Base-by-base conservation (phyloP, 208 protist species). In the Trypanosoma cruzi region DNA sequence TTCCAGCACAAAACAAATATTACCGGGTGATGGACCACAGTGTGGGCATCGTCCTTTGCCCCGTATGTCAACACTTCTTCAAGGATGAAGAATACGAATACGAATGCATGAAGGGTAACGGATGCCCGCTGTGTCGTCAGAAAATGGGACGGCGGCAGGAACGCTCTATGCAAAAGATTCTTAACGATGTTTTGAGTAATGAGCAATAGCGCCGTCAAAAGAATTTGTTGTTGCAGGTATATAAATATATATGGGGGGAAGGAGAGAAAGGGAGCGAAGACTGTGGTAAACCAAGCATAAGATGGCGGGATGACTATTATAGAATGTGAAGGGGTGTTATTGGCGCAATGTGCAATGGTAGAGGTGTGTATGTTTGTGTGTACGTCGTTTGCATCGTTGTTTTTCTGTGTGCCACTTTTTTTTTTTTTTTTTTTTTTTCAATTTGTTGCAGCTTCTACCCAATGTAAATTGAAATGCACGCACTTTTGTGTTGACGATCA, bases 1-100 rank as follows among this genome's bases (percentile, higher is more conserved):
- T 95, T 54, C 77, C 78, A 2, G 79, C 92, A 37, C 83, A 81
- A 48, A 92, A 92, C 56, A 85, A 89, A 60, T 98, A 97, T 82
- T 98, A 96, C 71, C 85, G 92, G 20, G 67, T 95, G 44, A 84
- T 98, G 77, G 78, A 94, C 34, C 54, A 76, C 5, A 91, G 92
- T 58, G 76, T 87, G 1, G 69, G 66, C n/a, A 87, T 98, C 52
- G 68, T 83, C 6, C 67, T 97, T 26, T 98, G 95, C 75, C 71
- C 74, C 5, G 77, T 83, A n/a, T 98, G 96, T 79, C 92, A 97
- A 74, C 96, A 97, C 80, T 98, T 98, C 69, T 98, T 98, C 77
- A 77, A 86, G 68, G 86, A 81, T 14, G 81, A 84, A 1, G 93
- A 98, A 44, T 98, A 97, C 70, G 95, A 98, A 84, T 82, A 80